These are phyloP conservation scores for Didymellaceae sp. DNA, from an alignment of 2,329 filamentous ascomycete genomes.

Conservation along the genomic window DNA sequence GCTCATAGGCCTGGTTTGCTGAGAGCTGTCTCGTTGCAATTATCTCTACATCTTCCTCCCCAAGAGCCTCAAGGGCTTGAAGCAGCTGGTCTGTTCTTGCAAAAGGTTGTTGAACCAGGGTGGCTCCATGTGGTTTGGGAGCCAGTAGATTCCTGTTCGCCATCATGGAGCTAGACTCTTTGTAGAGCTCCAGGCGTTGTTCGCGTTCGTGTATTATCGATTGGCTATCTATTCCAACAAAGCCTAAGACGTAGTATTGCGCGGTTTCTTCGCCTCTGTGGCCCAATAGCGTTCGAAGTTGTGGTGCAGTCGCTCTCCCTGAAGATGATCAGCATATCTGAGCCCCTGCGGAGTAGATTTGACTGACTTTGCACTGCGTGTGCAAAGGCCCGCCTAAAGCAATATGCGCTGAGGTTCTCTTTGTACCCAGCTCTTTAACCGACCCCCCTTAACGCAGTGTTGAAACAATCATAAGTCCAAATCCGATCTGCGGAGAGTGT, in stretches of 20 bases:
- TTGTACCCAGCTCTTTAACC: background rate
- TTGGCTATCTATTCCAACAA: conserved; percentile 1
- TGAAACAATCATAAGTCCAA: background rate
- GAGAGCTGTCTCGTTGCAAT: background rate
- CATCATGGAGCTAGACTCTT: background rate
- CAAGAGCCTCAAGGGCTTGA: background rate
- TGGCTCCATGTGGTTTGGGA: background rate
- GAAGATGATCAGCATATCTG: background rate
- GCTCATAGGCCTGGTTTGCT: background rate
- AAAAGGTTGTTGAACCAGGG: background rate
- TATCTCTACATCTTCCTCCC: background rate
- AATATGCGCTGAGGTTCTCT: background rate
- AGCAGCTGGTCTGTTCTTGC: background rate
- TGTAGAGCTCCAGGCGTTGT: background rate
- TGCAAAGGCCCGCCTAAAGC: background rate
- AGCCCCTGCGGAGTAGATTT: too few species aligned
- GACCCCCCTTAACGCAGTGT: background rate
- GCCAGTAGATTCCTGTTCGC: background rate
- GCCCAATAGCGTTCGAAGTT: background rate
- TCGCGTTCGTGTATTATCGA: background rate
- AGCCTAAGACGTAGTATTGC: background rate
- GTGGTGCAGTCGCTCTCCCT: background rate
- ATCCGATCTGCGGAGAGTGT: background rate
- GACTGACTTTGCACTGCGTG: background rate
- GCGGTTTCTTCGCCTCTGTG: background rate